These are phyloP conservation scores for Dothideomycetes sp. DNA, from an alignment of 2,329 filamentous ascomycete genomes.

Conservation along the genomic window DNA sequence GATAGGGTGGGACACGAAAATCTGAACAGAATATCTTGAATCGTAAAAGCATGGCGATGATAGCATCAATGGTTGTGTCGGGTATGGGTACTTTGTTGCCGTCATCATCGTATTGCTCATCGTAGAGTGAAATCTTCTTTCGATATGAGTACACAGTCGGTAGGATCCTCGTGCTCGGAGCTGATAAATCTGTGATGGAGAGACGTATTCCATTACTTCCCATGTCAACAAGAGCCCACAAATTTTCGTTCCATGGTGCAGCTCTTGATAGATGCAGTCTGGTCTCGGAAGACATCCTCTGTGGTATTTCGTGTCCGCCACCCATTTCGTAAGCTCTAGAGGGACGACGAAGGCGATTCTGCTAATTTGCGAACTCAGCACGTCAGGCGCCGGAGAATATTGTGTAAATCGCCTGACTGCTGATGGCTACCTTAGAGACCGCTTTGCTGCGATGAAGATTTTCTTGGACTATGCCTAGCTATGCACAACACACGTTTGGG, in stretches of 20 bases:
- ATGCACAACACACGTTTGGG: too few relatives aligned
- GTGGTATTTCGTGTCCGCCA: slow-evolving; percentile 3
- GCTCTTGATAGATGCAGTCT: not conserved
- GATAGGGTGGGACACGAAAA: slow-evolving; percentile 50
- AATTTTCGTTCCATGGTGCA: slow-evolving; percentile 9
- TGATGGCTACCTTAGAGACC: too few relatives aligned
- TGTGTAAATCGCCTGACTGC: too few relatives aligned
- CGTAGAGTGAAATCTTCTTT: slow-evolving; percentile 71
- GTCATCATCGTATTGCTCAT: slow-evolving; percentile 44
- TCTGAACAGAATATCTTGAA: slow-evolving; percentile 59
- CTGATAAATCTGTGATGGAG: slow-evolving; percentile 66
- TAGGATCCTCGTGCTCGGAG: slow-evolving; percentile 55
- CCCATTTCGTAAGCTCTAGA: slow-evolving; percentile 3
- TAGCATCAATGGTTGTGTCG: slow-evolving; percentile 45
- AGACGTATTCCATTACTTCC: slow-evolving; percentile 77
- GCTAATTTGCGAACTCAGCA: too few relatives aligned
- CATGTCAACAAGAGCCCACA: slow-evolving; percentile 11
- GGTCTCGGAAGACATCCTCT: not conserved
- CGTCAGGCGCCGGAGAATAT: too few relatives aligned
- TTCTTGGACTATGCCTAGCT: too few relatives aligned
- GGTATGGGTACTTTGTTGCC: slow-evolving; percentile 38
- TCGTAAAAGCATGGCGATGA: slow-evolving; percentile 52
- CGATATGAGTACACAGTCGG: slow-evolving; percentile 66
- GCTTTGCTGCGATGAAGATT: too few relatives aligned
- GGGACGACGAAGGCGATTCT: too few relatives aligned